Evolutionary conservation across 805 yeast species (phyloP).

Genomic region (Komagataella kurtzmanii): DNA sequence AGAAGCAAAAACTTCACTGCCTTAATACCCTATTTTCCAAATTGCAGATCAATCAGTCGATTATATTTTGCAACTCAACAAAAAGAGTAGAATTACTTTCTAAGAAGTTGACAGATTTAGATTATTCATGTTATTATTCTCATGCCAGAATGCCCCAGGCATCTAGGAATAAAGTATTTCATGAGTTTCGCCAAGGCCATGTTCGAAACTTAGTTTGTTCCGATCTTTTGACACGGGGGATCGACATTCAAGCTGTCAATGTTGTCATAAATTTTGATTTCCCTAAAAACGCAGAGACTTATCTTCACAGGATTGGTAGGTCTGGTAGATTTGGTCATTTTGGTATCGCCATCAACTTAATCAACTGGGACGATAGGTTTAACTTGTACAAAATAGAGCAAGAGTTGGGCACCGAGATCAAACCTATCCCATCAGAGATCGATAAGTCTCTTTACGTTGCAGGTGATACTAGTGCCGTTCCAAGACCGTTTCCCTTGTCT

Average conservation of each 20-base stretch:
- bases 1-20: conserved; percentile 90
- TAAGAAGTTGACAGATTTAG: conserved; percentile 89
- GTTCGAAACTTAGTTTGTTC: conserved; percentile 96
- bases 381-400: conserved; percentile 91
- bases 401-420: conserved; percentile 93
- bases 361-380: conserved; percentile 94
- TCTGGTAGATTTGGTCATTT: conserved; percentile 98
- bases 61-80: conserved; percentile 94
- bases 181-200: conserved; percentile 95
- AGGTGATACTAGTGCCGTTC: conserved; percentile 60
- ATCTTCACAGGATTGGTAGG: conserved; percentile 96
- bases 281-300: conserved; percentile 97
- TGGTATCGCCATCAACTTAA: conserved; percentile 93
- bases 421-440: conserved; percentile 90
- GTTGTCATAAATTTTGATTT: conserved; percentile 96
- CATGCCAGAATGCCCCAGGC: conserved; percentile 97
- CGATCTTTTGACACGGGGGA: conserved; percentile 93
- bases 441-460: conserved; percentile 85
- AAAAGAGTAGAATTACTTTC: conserved; percentile 93
- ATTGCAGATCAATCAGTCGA: conserved; percentile 90
- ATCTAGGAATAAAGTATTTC: conserved; percentile 95
- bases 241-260: conserved; percentile 97
- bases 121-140: conserved; percentile 91
- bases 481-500: conserved; percentile 71
- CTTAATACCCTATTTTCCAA: conserved; percentile 89